A percentile compares a stretch with the other conserved stretches of the same genome.
phyloP scores from a whole-genome alignment of 495 filamentous ascomycete species.

The Thozetella sp. region DNA sequence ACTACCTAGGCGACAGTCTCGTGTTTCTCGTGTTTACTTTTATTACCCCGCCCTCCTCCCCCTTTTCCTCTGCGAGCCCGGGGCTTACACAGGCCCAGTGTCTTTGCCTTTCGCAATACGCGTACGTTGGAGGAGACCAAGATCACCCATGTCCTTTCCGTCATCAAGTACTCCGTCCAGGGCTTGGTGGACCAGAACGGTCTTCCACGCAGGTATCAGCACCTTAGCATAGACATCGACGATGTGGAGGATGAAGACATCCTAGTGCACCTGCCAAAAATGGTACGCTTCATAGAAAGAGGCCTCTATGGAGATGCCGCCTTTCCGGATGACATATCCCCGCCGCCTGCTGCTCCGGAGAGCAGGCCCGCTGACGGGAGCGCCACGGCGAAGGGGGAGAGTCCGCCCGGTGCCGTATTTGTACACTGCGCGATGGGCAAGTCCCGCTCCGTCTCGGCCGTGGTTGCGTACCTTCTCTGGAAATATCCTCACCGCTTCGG shows the following conservation, averaged over 20 bases:
- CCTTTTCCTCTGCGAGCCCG: too few relatives aligned
- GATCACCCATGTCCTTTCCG: conserved; percentile 92
- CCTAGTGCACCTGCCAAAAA: conserved; percentile 73
- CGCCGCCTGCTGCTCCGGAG: not conserved
- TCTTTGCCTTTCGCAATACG: conserved; percentile 73
- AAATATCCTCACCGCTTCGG: conserved; percentile 48
- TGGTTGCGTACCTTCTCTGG: conserved; percentile 85
- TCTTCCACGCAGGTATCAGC: conserved; percentile 58
- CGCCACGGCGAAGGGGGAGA: not conserved
- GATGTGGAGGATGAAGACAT: conserved; percentile 88
- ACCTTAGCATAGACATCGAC: conserved; percentile 80
- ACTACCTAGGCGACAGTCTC: not conserved
- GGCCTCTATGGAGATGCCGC: conserved; percentile 52
- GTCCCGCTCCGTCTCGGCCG: conserved; percentile 83
- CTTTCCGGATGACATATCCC: conserved; percentile 61
- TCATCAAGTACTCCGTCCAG: conserved; percentile 47
- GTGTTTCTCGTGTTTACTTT: conserved; percentile 1
- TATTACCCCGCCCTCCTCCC: too few relatives aligned
- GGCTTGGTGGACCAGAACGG: conserved; percentile 24
- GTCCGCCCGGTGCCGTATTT: conserved; percentile 33
- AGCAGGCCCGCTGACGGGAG: not conserved
- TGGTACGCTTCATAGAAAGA: conserved; percentile 79
- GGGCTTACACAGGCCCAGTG: too few relatives aligned
- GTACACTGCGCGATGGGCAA: conserved; percentile 90
- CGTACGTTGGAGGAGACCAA: conserved; percentile 66